Evolutionary conservation across 2,329 filamentous ascomycete species (phyloP), one percentile per base, ranked within the genome.

Genomic region (Xenoacremonium recifei): DNA sequence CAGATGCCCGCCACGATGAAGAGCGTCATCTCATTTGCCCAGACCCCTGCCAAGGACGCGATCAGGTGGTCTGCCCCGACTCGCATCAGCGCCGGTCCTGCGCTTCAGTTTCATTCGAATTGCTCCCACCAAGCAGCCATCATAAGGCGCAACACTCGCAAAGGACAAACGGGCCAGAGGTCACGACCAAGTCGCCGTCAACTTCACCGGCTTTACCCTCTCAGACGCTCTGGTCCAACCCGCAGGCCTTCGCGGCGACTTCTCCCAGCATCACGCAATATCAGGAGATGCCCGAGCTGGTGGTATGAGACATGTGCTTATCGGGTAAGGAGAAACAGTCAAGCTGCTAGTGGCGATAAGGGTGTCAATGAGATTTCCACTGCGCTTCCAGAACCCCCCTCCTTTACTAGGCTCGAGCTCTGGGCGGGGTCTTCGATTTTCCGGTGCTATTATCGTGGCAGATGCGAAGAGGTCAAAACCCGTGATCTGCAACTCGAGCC

Each of bases 241-340:
- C 23, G 13, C 23, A 27, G 13, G 9, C 23, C 13, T 13, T 27
- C 23, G n/a, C n/a, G n/a, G n/a, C 13, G 25, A 9, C 12, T 34
- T 4, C 35, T 30, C 20, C 5, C 9, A 20, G 27, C 29, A 39
- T 39, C 40, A 35, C 36, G 31, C 40, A 31, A 43, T 31, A 35
- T 43, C 40, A 43, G 40, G 35, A 43, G 40, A 43, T 23, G 13
- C n/a, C 17, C 18, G 21, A 27, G 31, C 21, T n/a, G 23, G 23
- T 27, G 23, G 23, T 27, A 27, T 7, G 23, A 13, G 23, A 13
- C 23, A 27, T 9, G 13, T 13, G 9, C 13, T 27, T 9, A 27
- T 7, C 23, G 9, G 23, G 13, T 27, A 27, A 27, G 23, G 23
- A 27, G 23, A 7, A 27, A 7, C 23, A 7, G 23, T 27, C 23